These are phyloP conservation scores for Bondarzewia mesenterica DNA, from an alignment of 1,284 basidiomycete species.

Conservation along the genomic window DNA sequence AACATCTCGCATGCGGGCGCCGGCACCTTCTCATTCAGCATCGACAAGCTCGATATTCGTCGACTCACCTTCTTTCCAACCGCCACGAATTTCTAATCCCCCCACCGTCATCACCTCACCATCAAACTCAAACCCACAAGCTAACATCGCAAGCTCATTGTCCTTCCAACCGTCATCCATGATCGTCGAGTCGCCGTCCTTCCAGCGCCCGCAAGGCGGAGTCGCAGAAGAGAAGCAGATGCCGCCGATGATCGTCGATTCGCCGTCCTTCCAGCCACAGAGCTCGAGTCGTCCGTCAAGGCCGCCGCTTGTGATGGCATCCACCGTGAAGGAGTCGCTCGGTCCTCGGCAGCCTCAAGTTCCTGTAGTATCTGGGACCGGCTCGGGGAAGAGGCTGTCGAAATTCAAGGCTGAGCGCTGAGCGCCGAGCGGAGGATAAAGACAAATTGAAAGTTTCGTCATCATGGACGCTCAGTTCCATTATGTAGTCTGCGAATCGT, in stretches of 20 bases:
- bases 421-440: no score
- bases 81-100: neutral
- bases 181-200: constrained; percentile 19
- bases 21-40: neutral
- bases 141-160: neutral
- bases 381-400: neutral
- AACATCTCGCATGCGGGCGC: neutral
- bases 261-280: constrained; percentile 27
- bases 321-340: constrained; percentile 27
- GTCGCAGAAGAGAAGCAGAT: neutral
- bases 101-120: neutral
- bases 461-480: no score
- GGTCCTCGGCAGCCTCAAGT: neutral
- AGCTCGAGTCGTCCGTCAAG: constrained; percentile 10
- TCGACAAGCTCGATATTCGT: neutral
- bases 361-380: neutral
- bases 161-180: constrained; percentile 3
- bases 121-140: neutral
- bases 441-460: no score
- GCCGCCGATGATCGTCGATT: constrained; percentile 25
- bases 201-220: constrained; percentile 8
- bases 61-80: neutral
- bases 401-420: neutral
- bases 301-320: constrained; percentile 34
- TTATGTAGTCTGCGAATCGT: no score